These are phyloP conservation scores for Sporothrix euskadiensis DNA, from an alignment of 2,329 filamentous ascomycete genomes.

Conservation along the genomic window DNA sequence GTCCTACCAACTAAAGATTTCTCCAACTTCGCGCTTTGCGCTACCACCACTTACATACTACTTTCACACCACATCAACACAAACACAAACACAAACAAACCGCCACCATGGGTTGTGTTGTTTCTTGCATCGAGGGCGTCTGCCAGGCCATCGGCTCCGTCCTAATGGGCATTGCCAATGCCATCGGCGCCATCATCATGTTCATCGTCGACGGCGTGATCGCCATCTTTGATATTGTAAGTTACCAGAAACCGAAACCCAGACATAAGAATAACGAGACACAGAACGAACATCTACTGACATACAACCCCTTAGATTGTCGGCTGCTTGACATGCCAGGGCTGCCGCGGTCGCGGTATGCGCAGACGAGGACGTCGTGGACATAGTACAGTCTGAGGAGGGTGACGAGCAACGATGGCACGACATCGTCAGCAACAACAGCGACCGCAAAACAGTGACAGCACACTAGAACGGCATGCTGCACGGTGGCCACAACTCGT, in stretches of 20 bases:
- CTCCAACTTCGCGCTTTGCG: neutral
- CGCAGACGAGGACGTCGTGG: slow-evolving; percentile 27
- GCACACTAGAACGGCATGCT: neutral
- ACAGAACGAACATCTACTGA: neutral
- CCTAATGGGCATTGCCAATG: slow-evolving; percentile 68
- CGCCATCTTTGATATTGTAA: slow-evolving; percentile 58
- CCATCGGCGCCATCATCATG: slow-evolving; percentile 63
- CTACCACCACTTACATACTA: neutral
- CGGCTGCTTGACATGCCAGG: slow-evolving; percentile 62
- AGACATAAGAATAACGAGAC: neutral
- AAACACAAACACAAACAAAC: neutral
- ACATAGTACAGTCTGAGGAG: slow-evolving; percentile 3
- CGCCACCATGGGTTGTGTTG: slow-evolving; percentile 74
- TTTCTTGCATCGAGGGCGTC: slow-evolving; percentile 67
- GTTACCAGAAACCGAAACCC: neutral
- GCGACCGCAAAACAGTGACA: neutral
- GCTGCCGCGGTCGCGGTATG: slow-evolving; percentile 40
- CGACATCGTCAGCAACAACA: neutral
- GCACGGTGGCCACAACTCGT: neutral
- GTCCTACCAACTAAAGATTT: neutral
- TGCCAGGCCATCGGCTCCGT: slow-evolving; percentile 65
- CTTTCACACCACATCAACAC: slow-evolving; percentile 3
- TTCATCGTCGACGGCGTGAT: slow-evolving; percentile 69
- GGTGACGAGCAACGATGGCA: slow-evolving; percentile 14
- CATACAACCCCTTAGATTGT: slow-evolving; percentile 48